Evolutionary conservation across 1,284 basidiomycete genomes (phyloP).

Genomic region (Thelephora terrestris): DNA sequence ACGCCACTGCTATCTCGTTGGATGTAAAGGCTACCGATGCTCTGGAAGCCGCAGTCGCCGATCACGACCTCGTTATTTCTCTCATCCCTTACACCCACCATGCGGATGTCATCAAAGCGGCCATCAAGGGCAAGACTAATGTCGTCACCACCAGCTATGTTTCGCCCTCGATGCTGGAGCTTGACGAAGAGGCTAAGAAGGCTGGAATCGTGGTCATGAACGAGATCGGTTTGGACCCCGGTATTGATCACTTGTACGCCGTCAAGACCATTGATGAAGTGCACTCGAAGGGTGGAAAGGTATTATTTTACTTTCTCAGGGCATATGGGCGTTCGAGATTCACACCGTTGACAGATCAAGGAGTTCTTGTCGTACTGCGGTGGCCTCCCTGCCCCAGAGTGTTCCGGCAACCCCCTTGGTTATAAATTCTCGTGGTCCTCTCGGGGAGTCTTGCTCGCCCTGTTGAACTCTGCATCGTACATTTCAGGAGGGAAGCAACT

Average conservation of each 20-base stretch:
- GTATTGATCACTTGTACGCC: conserved; percentile 92
- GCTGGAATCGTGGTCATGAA: conserved; percentile 96
- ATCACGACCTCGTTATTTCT: conserved; percentile 90
- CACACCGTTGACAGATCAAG: conserved; percentile 52
- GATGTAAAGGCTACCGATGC: conserved; percentile 71
- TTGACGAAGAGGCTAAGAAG: conserved; percentile 76
- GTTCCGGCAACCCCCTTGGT: conserved; percentile 90
- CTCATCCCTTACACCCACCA: conserved; percentile 96
- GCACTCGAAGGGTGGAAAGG: conserved; percentile 91
- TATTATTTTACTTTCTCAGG: conserved; percentile 19
- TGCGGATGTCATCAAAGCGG: conserved; percentile 86
- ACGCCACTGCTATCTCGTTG: conserved; percentile 68
- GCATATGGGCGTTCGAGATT: background rate
- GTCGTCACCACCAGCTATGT: conserved; percentile 98
- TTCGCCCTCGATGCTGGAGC: conserved; percentile 80
- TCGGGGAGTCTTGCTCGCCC: conserved; percentile 89
- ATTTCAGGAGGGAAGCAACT: conserved; percentile 57
- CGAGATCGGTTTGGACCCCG: conserved; percentile 96
- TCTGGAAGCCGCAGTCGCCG: conserved; percentile 75
- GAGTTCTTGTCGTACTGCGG: conserved; percentile 96
- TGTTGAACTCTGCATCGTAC: conserved; percentile 89
- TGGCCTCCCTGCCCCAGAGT: conserved; percentile 87
- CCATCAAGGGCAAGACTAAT: conserved; percentile 90
- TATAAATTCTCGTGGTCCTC: conserved; percentile 99
- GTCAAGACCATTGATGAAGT: conserved; percentile 96